phyloP scores from a whole-genome alignment of 2,329 filamentous ascomycete species.

The Epichloe sp. region DNA sequence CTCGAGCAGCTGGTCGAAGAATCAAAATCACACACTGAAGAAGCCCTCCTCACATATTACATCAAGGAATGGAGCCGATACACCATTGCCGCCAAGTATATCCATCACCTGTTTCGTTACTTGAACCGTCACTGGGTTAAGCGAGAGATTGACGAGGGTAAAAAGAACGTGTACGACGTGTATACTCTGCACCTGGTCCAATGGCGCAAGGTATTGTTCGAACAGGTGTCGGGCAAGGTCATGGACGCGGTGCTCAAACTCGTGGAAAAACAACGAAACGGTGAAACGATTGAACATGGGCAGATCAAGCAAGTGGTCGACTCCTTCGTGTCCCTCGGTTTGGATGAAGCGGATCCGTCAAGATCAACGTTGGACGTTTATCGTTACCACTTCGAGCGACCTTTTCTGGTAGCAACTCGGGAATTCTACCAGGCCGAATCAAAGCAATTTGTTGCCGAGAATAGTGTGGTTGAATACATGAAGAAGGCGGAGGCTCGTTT shows the following conservation, averaged over 20 bases:
- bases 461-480: slow-evolving; percentile 98
- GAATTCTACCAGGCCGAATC: slow-evolving; percentile 87
- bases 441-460: slow-evolving; percentile 86
- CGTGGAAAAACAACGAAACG: slow-evolving; percentile 92
- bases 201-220: slow-evolving; percentile 88
- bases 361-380: slow-evolving; percentile 96
- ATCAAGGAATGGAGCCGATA: slow-evolving; percentile 95
- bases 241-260: slow-evolving; percentile 92
- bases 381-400: slow-evolving; percentile 79
- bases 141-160: slow-evolving; percentile 95
- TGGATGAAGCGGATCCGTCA: slow-evolving; percentile 84
- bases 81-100: slow-evolving; percentile 90
- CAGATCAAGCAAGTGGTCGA: slow-evolving; percentile 97
- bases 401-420: slow-evolving; percentile 76
- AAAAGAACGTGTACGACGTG: slow-evolving; percentile 96
- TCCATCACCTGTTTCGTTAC: slow-evolving; percentile 93
- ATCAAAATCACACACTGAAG: slow-evolving; percentile 72
- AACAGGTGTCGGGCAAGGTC: slow-evolving; percentile 69
- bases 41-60: slow-evolving; percentile 82
- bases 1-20: slow-evolving; percentile 56
- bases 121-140: slow-evolving; percentile 98
- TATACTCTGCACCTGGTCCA: slow-evolving; percentile 93
- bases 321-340: slow-evolving; percentile 85
- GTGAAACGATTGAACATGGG: slow-evolving; percentile 91
- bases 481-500: slow-evolving; percentile 91